phyloP scores from a whole-genome alignment of 495 filamentous ascomycete genomes.

The Lepidopterella palustris region DNA sequence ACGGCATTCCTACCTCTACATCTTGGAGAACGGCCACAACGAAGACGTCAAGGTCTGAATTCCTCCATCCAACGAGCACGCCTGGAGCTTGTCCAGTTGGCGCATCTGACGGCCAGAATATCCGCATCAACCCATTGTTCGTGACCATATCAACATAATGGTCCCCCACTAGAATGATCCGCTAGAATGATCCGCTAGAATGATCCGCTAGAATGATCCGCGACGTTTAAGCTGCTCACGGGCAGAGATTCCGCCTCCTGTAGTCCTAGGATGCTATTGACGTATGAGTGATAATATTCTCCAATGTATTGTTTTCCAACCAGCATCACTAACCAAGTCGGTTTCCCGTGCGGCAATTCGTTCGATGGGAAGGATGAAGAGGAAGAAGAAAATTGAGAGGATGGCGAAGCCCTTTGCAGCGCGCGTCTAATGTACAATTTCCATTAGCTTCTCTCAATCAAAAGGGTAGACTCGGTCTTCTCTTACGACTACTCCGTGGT shows the following conservation, averaged over 20 bases:
- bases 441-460: not conserved
- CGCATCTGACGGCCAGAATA: slow-evolving; percentile 95
- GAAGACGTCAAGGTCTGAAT: slow-evolving; percentile 83
- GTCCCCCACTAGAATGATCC: no score
- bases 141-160: slow-evolving; percentile 79
- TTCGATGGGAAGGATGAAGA: slow-evolving; percentile 67
- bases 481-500: slow-evolving; percentile 90
- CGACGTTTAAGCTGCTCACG: slow-evolving; percentile 89
- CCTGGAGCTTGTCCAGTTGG: slow-evolving; percentile 61
- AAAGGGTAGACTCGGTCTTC: not conserved
- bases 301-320: not conserved
- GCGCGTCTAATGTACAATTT: slow-evolving; percentile 49
- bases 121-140: slow-evolving; percentile 83
- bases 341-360: slow-evolving; percentile 63
- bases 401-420: slow-evolving; percentile 68
- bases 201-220: slow-evolving; percentile 83
- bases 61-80: slow-evolving; percentile 90
- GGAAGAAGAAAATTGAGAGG: slow-evolving; percentile 68
- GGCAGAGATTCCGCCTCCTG: slow-evolving; percentile 79
- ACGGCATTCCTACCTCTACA: slow-evolving; percentile 62
- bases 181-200: no score
- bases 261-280: slow-evolving; percentile 73
- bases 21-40: slow-evolving; percentile 84
- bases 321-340: slow-evolving; percentile 47
- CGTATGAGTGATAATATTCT: slow-evolving; percentile 9